Base-by-base conservation (phyloP, 805 yeast species). In the Metschnikowia henanensis region DNA sequence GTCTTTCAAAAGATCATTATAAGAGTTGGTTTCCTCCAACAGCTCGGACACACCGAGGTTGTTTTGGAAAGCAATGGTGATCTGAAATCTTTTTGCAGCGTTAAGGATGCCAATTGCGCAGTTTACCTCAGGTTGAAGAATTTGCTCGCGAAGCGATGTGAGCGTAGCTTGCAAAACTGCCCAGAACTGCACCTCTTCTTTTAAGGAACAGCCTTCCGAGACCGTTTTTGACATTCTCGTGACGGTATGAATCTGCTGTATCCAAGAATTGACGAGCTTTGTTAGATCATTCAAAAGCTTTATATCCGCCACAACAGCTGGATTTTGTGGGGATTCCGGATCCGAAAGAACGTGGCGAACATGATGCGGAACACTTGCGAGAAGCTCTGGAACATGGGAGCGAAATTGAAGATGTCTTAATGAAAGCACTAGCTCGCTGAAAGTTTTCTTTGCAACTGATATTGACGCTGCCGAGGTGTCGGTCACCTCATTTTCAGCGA, bases 131-230 rank as follows among this genome's bases (percentile, higher is more conserved):
- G 73, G 70, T 1, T 78, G 67, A 3, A 71, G 61, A 1, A 87
- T 61, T 57, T 89, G 96, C 1, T 70, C 68, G 41, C 78, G 76
- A 0, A 87, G 71, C 1, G 80, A 66, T 2, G 53, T 45, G 33
- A 91, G 66, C 0, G 87, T 82, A 2, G 63, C 57, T 53, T 87
- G 92, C 68, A 87, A 71, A 0, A 88, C 77, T 7, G 70, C 65
- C 97, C 97, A 91, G 52, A 86, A 90, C 36, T 74, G 78, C 3
- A 85, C 70, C 55, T 91, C 97, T 31, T 84, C 89, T 1, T 63
- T 52, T 3, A 70, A 52, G 0, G 80, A 66, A 0, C 79, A 64
- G 2, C 87, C 89, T 21, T 76, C 80, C 0, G 64, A 47, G 0
- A 85, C 79, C 21, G 76, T 76, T 34, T 81, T 76, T 10, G 75